A percentile compares a stretch with the other conserved stretches of the same genome.
Conservation (phyloP, 345 rosid genomes). For the Gossypium australe region DNA sequence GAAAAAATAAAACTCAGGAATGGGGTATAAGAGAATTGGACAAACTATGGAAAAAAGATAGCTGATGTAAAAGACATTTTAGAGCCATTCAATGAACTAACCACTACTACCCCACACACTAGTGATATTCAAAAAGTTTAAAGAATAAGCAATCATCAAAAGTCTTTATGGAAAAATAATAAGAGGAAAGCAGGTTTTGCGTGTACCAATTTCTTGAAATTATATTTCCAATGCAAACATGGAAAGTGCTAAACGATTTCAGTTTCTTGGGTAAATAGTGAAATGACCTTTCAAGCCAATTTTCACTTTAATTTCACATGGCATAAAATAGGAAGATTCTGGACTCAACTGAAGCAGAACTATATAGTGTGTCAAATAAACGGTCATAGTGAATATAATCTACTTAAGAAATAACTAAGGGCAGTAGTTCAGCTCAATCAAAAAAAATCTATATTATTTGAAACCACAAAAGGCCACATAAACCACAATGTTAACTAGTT, state of each 20-base stretch:
- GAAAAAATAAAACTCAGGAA: background rate
- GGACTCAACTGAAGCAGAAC: background rate
- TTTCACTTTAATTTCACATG: background rate
- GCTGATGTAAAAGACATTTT: background rate
- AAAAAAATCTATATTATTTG: background rate
- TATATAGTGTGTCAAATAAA: background rate
- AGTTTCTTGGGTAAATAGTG: background rate
- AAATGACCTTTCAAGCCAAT: background rate
- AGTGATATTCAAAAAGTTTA: background rate
- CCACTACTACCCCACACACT: background rate
- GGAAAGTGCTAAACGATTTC: background rate
- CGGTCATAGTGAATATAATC: background rate
- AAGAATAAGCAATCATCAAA: background rate
- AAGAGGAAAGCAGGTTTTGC: background rate
- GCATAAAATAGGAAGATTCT: constrained; percentile 10
- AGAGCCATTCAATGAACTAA: background rate
- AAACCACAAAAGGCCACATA: background rate
- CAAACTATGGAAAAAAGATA: background rate
- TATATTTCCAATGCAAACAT: background rate
- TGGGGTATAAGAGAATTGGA: background rate
- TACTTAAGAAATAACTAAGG: background rate
- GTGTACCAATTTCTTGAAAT: background rate
- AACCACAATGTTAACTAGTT: background rate
- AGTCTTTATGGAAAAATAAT: background rate
- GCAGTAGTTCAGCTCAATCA: background rate